Percentiles rank a stretch among this genome's conserved stretches.
Evolutionary conservation across 2,329 filamentous ascomycete species (phyloP).

Genomic region (Penicillium sp.): DNA sequence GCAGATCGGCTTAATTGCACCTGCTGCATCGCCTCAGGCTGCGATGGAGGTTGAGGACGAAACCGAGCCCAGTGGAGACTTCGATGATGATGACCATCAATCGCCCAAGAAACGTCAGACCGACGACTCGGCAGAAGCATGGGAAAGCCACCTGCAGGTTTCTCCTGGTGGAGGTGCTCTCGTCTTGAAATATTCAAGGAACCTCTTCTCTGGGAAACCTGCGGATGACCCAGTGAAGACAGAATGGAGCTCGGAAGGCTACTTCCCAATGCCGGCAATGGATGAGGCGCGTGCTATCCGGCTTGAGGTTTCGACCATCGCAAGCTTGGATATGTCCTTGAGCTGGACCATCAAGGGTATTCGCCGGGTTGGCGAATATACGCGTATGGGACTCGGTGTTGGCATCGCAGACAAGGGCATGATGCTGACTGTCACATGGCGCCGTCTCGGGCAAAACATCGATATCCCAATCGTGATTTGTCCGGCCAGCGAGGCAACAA

Average conservation of each 20-base stretch:
- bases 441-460: conserved; percentile 43
- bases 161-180: conserved; percentile 33
- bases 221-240: conserved; percentile 35
- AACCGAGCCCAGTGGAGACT: conserved; percentile 22
- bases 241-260: conserved; percentile 45
- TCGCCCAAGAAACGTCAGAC: conserved; percentile 16
- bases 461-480: conserved; percentile 43
- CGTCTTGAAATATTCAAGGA: conserved; percentile 38
- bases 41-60: conserved; percentile 24
- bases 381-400: conserved; percentile 42
- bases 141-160: conserved; percentile 34
- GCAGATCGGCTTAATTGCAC: conserved; percentile 36
- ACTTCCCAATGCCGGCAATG: conserved; percentile 34
- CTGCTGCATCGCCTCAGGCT: conserved; percentile 22
- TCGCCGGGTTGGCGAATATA: conserved; percentile 40
- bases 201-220: conserved; percentile 39
- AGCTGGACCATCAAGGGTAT: conserved; percentile 39
- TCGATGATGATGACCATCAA: conserved; percentile 14
- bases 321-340: conserved; percentile 32
- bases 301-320: conserved; percentile 33
- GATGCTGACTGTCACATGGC: conserved; percentile 43
- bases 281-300: conserved; percentile 36
- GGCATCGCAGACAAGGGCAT: conserved; percentile 41
- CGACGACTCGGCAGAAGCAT: conserved; percentile 33
- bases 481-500: conserved; percentile 34